These are phyloP conservation scores for Jaenimonas drosophilae DNA, from an alignment of 208 protist genomes.

Conservation along the genomic window DNA sequence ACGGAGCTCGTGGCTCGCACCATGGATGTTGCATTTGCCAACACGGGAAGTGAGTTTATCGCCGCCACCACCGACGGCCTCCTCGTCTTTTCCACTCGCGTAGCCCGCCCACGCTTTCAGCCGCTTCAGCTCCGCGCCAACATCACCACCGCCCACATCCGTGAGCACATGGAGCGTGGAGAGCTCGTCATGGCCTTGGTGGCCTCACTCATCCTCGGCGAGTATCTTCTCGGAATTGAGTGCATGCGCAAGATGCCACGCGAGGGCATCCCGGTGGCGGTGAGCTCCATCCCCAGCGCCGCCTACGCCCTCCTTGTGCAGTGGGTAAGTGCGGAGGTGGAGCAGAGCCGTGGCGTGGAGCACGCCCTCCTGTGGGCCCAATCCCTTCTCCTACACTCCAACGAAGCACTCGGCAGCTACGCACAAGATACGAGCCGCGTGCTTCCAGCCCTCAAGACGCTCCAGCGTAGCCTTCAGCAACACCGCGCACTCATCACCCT, in stretches of 20 bases:
- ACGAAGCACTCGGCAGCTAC: conserved; percentile 43
- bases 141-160: conserved; percentile 57
- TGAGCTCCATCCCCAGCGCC: conserved; percentile 53
- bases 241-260: conserved; percentile 69
- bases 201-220: conserved; percentile 69
- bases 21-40: conserved; percentile 66
- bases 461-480: conserved; percentile 54
- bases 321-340: conserved; percentile 78
- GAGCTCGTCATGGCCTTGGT: conserved; percentile 69
- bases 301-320: conserved; percentile 58
- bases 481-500: conserved; percentile 54
- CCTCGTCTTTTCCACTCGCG: conserved; percentile 75
- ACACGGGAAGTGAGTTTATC: conserved; percentile 81
- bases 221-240: conserved; percentile 62
- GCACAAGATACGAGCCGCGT: conserved; percentile 22
- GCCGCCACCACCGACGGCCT: conserved; percentile 85
- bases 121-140: conserved; percentile 61
- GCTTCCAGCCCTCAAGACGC: conserved; percentile 51
- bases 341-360: conserved; percentile 49
- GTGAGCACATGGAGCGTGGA: conserved; percentile 32
- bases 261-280: conserved; percentile 70
- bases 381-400: conserved; percentile 70
- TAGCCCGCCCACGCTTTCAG: conserved; percentile 67
- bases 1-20: conserved; percentile 73
- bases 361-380: conserved; percentile 79